A percentile compares a stretch with the other conserved stretches of the same genome.
Evolutionary conservation across 2,329 filamentous ascomycete species (phyloP).

Genomic region (Talaromyces sp.): DNA sequence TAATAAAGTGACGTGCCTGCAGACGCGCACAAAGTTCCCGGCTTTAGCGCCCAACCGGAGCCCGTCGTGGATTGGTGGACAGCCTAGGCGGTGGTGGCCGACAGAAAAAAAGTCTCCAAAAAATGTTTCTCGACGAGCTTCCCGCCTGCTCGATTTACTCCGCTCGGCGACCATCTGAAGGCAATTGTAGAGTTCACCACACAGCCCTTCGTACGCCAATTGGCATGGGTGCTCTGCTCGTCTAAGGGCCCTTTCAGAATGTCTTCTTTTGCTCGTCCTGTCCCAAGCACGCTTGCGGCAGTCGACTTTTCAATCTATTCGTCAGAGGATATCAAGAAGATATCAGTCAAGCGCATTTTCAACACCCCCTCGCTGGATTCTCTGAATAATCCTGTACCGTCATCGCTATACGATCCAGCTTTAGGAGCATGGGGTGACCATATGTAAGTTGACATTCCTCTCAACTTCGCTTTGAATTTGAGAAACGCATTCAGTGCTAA

Average conservation of each 20-base stretch:
- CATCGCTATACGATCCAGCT: slow-evolving; percentile 87
- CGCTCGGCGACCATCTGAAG: slow-evolving; percentile 20
- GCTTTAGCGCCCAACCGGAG: not conserved
- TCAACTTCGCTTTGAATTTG: slow-evolving; percentile 6
- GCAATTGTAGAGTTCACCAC: slow-evolving; percentile 13
- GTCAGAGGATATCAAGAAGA: slow-evolving; percentile 72
- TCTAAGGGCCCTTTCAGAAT: slow-evolving; percentile 32
- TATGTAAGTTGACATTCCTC: slow-evolving; percentile 51
- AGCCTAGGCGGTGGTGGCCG: slow-evolving; percentile 23
- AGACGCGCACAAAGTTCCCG: slow-evolving; percentile 4
- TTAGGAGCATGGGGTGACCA: slow-evolving; percentile 85
- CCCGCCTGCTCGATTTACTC: slow-evolving; percentile 17
- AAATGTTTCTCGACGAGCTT: slow-evolving; percentile 25
- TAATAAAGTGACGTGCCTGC: not conserved
- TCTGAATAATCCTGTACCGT: slow-evolving; percentile 79
- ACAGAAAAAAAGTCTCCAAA: slow-evolving; percentile 34
- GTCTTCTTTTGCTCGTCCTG: slow-evolving; percentile 60
- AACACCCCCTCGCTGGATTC: slow-evolving; percentile 93
- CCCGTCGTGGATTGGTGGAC: not conserved
- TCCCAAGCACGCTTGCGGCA: slow-evolving; percentile 74
- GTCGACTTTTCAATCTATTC: slow-evolving; percentile 88
- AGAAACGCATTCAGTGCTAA: not conserved
- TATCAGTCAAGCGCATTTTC: slow-evolving; percentile 91
- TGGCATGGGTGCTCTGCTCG: slow-evolving; percentile 29
- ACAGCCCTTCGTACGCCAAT: slow-evolving; percentile 15